phyloP scores from a whole-genome alignment of 192 early-diverging fungal genomes.

The Coemansia sp. region DNA sequence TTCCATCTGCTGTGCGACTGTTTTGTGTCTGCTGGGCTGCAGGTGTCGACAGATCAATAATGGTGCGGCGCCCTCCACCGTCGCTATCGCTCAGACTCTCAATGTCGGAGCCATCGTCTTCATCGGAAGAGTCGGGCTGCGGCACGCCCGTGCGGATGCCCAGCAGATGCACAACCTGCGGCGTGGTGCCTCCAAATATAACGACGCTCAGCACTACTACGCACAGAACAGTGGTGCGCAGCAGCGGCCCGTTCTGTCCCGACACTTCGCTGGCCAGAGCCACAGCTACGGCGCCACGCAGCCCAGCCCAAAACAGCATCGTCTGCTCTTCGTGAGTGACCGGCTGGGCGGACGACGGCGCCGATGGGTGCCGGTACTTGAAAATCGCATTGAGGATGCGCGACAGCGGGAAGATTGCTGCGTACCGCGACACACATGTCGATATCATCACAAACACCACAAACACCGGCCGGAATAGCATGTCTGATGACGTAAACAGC shows the following conservation, averaged over 20 bases:
- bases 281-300: constrained; percentile 96
- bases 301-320: constrained; percentile 95
- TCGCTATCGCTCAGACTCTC: constrained; percentile 5
- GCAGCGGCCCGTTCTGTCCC: constrained; percentile 64
- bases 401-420: constrained; percentile 82
- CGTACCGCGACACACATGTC: constrained; percentile 84
- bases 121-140: constrained; percentile 51
- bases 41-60: constrained; percentile 20
- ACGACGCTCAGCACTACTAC: constrained; percentile 90
- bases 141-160: constrained; percentile 74
- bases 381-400: constrained; percentile 75
- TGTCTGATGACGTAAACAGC: constrained; percentile 78
- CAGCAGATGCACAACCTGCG: constrained; percentile 71
- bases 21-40: not conserved
- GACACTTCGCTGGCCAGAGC: constrained; percentile 84
- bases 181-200: constrained; percentile 90
- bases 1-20: not conserved
- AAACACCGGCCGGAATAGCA: constrained; percentile 73
- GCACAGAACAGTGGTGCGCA: constrained; percentile 87
- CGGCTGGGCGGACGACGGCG: constrained; percentile 54
- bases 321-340: constrained; percentile 64
- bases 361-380: constrained; percentile 54
- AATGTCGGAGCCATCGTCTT: constrained; percentile 24
- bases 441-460: constrained; percentile 74
- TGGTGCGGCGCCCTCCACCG: constrained; percentile 3